Evolutionary conservation across 176 grass and related monocot species (phyloP), one percentile per base, ranked within the genome.

Genomic region (Hsuehochloa calcarea): DNA sequence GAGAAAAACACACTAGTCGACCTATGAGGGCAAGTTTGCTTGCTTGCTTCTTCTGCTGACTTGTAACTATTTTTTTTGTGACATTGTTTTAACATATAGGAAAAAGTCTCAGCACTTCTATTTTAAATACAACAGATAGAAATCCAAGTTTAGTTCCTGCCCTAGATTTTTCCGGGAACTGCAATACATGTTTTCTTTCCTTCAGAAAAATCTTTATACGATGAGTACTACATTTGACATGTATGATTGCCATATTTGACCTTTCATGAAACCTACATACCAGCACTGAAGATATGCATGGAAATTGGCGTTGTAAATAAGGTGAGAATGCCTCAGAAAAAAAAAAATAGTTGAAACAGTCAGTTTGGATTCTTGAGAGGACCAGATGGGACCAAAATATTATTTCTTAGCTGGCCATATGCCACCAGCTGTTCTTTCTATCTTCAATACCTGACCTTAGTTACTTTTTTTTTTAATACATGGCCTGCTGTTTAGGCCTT

Each of bases 351-450:
- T 50, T 66, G 68, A 75, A n/a, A 77, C 29, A 14, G 40, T 69
- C 70, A 70, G 17, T 29, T 68, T 85, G 50, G 62, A 70, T 38
- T 51, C 65, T 61, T 89, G 23, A 38, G 4, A 49, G 47, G 76
- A 75, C 13, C 71, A 69, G 68, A 69, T 84, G 69, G 23, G 51
- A 64, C 62, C 68, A 69, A 54, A 74, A 87, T 78, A 84, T 84
- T 83, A 69, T 84, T 78, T 84, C 31, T 70, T 67, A 80, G 85
- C 81, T 91, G 85, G 80, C 25, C 78, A 84, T 75, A 80, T 84
- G 51, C 69, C 68, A 70, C 89, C 50, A 84, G 43, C 75, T 84
- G 51, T 68, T 45, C 5, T 75, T 84, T 84, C 23, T 55, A 35
- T 80, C 84, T 74, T 74, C 38, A 75, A 80, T 17, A 10, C 10